phyloP scores from a whole-genome alignment of 2,329 filamentous ascomycete genomes.

The Colletotrichum sp. region DNA sequence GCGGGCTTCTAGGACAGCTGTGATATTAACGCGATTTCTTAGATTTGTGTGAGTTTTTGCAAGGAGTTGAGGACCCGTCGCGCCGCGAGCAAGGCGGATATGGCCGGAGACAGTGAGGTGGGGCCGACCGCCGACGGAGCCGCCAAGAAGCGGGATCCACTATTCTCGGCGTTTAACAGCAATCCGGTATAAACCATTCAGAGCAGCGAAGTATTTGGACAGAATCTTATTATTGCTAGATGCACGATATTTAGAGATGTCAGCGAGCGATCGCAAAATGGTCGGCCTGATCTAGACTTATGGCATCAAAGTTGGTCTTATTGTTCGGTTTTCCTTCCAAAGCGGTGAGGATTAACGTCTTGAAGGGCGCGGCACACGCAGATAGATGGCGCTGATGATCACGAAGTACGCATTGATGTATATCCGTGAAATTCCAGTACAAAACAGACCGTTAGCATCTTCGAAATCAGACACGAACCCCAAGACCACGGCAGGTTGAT shows the following conservation, averaged over 20 bases:
- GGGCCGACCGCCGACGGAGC: background rate
- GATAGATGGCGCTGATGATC: background rate
- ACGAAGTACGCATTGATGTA: background rate
- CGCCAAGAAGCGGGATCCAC: background rate
- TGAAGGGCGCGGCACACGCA: background rate
- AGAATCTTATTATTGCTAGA: background rate
- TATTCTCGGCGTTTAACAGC: background rate
- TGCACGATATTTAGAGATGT: background rate
- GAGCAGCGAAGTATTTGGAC: background rate
- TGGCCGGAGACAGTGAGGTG: background rate
- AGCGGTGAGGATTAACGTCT: background rate
- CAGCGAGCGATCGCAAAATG: background rate
- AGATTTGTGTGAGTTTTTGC: background rate
- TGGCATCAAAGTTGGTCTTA: background rate
- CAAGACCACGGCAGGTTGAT: background rate
- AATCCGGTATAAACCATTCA: background rate
- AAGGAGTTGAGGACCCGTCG: background rate
- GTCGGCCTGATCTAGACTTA: background rate
- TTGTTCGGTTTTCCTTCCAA: background rate
- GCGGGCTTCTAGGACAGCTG: background rate
- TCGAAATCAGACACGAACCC: background rate
- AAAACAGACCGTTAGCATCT: background rate
- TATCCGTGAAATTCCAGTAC: background rate
- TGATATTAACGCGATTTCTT: background rate
- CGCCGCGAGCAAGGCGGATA: background rate